phyloP scores from a whole-genome alignment of 208 protist genomes.

The Leishmania amazonensis region DNA sequence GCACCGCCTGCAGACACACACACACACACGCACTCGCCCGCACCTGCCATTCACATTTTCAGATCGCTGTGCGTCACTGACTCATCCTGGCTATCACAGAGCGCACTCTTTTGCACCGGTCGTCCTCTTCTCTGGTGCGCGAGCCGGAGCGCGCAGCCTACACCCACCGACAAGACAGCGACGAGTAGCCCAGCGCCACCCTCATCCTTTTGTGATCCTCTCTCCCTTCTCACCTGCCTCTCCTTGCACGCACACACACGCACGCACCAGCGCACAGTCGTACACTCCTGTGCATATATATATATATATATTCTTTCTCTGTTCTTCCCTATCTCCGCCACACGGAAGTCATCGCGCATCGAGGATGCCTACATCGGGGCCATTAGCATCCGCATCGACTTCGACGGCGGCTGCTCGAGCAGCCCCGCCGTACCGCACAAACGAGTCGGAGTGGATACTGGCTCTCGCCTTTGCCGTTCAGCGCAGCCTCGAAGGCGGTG shows the following conservation, averaged over 20 bases:
- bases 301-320: neutral
- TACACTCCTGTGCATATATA: neutral
- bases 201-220: neutral
- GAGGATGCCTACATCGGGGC: neutral
- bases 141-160: neutral
- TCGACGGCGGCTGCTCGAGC: neutral
- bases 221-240: neutral
- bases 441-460: slow-evolving; percentile 25
- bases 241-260: neutral
- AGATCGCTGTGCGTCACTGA: neutral
- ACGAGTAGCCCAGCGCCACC: neutral
- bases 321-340: neutral
- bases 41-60: neutral
- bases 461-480: slow-evolving; percentile 19
- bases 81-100: neutral
- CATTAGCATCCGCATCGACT: neutral
- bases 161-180: slow-evolving; percentile 2
- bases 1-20: neutral
- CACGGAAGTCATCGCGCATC: neutral
- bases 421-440: slow-evolving; percentile 35
- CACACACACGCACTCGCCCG: neutral
- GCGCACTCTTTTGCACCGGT: neutral
- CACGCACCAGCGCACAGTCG: neutral
- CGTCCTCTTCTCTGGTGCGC: neutral
- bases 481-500: slow-evolving; percentile 2